Evolutionary conservation across 352 stramenopile species (phyloP), one percentile per base, ranked within the genome.

Genomic region (Phytophthora crassamura): DNA sequence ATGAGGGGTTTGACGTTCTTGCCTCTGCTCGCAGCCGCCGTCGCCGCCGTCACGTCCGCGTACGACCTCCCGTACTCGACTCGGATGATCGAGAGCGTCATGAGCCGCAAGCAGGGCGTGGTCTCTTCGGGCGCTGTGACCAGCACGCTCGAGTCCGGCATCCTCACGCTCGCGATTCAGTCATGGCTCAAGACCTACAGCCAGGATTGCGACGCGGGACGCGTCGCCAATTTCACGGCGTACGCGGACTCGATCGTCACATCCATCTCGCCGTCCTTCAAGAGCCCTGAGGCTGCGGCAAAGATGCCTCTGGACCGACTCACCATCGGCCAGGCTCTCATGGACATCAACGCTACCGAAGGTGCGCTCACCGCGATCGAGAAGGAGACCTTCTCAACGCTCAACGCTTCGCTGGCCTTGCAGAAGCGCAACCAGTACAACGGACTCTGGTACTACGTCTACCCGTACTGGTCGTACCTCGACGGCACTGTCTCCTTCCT

Each of bases 401-500:
- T 73, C 28, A 66, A 74, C 36, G 32, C 7, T 4, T 74, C 65
- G 0, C 34, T 74, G 34, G 22, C 16, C n/a, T 38, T 74, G 36
- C 65, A 74, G 35, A 69, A 53, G 12, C 65, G 65, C 9, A 74
- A 70, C 59, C 41, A 69, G 59, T 63, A 55, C 59, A 62, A 69
- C 15, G 65, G 65, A 10, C 62, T 74, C 48, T 74, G 65, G 65
- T 74, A 74, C 48, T 74, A 70, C 25, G 65, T 74, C 20, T 74
- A 74, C 47, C 59, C 53, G 10, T 41, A 66, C 60, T 74, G 59
- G 65, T 74, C 65, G 40, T 74, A 74, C 40, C 48, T 74, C n/a
- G 65, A 74, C 11, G 65, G 65, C 20, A 34, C 65, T 5, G 59
- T 74, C 7, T 74, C 65, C 45, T 70, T 69, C 30, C 59, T 74